phyloP scores from a whole-genome alignment of 2,329 filamentous ascomycete species.

The Microcera coccophila region DNA sequence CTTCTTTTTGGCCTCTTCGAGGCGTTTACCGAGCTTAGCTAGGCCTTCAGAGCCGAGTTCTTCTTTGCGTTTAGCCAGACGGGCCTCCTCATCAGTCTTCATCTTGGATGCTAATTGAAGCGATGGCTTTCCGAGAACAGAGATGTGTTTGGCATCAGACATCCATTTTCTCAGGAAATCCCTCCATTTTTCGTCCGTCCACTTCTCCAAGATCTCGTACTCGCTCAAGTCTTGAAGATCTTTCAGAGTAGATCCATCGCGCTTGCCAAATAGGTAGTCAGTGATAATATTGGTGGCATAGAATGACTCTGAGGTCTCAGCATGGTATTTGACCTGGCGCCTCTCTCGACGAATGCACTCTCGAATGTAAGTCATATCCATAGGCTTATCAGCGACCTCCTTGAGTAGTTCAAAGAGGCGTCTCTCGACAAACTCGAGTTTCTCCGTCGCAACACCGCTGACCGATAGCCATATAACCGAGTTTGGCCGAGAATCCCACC shows the following conservation, averaged over 20 bases:
- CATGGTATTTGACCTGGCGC: conserved; percentile 76
- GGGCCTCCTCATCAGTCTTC: conserved; percentile 74
- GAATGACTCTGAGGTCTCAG: conserved; percentile 75
- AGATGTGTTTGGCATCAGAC: conserved; percentile 78
- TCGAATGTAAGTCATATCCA: conserved; percentile 86
- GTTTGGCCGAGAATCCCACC: conserved; percentile 74
- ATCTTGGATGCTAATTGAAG: conserved; percentile 72
- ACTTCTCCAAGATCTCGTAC: conserved; percentile 68
- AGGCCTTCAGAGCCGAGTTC: conserved; percentile 79
- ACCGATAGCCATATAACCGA: conserved; percentile 82
- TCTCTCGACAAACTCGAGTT: conserved; percentile 78
- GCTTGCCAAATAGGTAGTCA: conserved; percentile 84
- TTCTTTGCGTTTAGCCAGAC: conserved; percentile 74
- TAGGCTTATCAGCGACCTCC: conserved; percentile 71
- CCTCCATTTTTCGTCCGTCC: conserved; percentile 83
- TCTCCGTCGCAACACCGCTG: conserved; percentile 81
- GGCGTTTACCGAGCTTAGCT: conserved; percentile 65
- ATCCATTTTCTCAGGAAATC: conserved; percentile 80
- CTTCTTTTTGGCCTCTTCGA: conserved; percentile 79
- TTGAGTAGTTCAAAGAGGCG: conserved; percentile 79
- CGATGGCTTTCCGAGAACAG: conserved; percentile 84
- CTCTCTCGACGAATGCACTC: conserved; percentile 82
- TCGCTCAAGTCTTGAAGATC: conserved; percentile 55
- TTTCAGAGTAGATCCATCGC: conserved; percentile 72
- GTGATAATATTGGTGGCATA: conserved; percentile 84